Evolutionary conservation across 2,329 filamentous ascomycete species (phyloP), one percentile per base, ranked within the genome.

Genomic region (Colletotrichum sp.): DNA sequence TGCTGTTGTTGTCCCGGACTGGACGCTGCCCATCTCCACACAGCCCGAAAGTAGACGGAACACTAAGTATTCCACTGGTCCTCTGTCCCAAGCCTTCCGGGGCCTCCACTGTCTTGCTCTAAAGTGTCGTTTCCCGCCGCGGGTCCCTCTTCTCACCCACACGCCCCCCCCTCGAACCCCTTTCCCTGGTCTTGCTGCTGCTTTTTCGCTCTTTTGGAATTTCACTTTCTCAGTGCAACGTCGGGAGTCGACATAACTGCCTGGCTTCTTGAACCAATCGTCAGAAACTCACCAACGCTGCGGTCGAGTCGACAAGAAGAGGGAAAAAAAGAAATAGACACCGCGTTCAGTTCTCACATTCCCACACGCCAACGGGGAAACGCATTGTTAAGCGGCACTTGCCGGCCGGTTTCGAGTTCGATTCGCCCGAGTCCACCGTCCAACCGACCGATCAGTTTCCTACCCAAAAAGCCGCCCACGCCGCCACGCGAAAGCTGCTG

Each of bases 71-170:
- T 13, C 27, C 22, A 58, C 27, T 58, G 55, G 25, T 18, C 39
- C 18, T n/a, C 28, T 64, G 43, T 75, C 70, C 64, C 70, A 76
- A 69, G 74, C 74, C 74, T 76, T 74, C 70, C 74, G 70, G 64
- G 61, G 52, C 60, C 36, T 70, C 71, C 71, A 74, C 67, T 52
- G 71, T 74, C 62, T 52, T 52, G 66, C 61, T 64, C 72, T 56
- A 72, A 36, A 73, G 69, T 75, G 56, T 64, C 43, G 69, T 68
- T 72, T 72, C 39, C 67, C 34, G 39, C 55, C 36, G 62, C 65
- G 25, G 27, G 27, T 60, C 70, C 52, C 30, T 28, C 28, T 16
- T 28, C 64, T 28, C 56, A 25, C 62, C 73, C 62, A 39, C 39
- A 15, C 62, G 18, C 56, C 27, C 62, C 73, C 73, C 55, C 43